Evolutionary conservation across 106 monocot genomes (phyloP).

Genomic region (Dioscorea zingiberensis): DNA sequence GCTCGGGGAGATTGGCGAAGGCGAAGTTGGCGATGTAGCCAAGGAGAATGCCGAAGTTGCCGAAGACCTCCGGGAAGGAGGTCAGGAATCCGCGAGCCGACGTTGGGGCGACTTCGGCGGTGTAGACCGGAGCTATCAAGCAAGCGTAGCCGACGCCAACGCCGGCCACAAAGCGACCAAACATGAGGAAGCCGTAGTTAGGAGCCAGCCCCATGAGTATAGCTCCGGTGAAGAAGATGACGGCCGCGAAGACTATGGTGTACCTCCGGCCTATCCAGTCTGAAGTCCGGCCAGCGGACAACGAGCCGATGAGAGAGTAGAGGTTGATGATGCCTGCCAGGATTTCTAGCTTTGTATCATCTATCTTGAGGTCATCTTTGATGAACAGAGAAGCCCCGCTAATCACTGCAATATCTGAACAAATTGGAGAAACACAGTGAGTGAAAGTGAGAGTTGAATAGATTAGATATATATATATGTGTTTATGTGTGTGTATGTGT

Average conservation of each 20-base stretch:
- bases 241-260: slow-evolving; percentile 59
- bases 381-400: slow-evolving; percentile 70
- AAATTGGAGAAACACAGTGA: background rate
- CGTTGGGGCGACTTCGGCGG: slow-evolving; percentile 13
- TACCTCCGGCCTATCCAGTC: slow-evolving; percentile 75
- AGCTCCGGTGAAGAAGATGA: slow-evolving; percentile 69
- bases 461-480: background rate
- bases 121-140: slow-evolving; percentile 69
- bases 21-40: slow-evolving; percentile 40
- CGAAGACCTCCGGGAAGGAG: slow-evolving; percentile 22
- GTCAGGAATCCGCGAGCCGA: slow-evolving; percentile 13
- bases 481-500: background rate
- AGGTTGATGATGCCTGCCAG: slow-evolving; percentile 74
- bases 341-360: slow-evolving; percentile 55
- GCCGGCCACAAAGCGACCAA: slow-evolving; percentile 72
- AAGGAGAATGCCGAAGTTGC: slow-evolving; percentile 26
- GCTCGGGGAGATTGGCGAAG: slow-evolving; percentile 24
- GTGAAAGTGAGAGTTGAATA: background rate
- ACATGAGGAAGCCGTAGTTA: slow-evolving; percentile 64
- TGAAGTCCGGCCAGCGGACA: slow-evolving; percentile 64
- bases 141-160: slow-evolving; percentile 68
- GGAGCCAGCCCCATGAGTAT: slow-evolving; percentile 67
- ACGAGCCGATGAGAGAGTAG: slow-evolving; percentile 60
- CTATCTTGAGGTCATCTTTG: slow-evolving; percentile 52
- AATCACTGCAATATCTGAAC: slow-evolving; percentile 72